Percentiles rank a stretch among this genome's conserved stretches.
Conservation (phyloP, 768 basidiomycete species). For the Panaeolus papilionaceus region DNA sequence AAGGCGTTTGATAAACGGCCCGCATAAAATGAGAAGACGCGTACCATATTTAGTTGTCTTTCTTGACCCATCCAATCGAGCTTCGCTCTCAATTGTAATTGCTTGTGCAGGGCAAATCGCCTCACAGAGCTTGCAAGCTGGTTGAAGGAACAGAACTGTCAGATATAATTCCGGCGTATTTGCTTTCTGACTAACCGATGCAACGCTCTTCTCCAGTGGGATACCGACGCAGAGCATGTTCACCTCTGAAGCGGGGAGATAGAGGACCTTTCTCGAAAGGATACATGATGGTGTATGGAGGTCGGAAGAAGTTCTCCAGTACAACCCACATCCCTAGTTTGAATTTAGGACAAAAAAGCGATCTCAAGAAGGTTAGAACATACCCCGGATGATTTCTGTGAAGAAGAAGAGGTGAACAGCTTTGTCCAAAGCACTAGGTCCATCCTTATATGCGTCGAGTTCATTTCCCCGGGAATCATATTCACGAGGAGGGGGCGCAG, state of each 20-base stretch:
- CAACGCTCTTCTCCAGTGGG: conserved; percentile 98
- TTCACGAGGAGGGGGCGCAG: conserved; percentile 28
- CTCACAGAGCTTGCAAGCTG: conserved; percentile 98
- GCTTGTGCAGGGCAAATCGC: conserved; percentile 99
- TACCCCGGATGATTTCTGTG: conserved; percentile 96
- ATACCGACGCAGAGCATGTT: conserved; percentile 96
- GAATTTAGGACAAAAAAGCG: conserved; percentile 22
- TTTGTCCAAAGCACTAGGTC: conserved; percentile 93
- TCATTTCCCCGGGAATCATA: conserved; percentile 55
- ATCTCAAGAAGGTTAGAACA: conserved; percentile 30
- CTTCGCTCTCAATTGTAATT: conserved; percentile 98
- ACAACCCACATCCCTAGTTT: conserved; percentile 96
- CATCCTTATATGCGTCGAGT: conserved; percentile 73
- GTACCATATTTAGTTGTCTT: conserved; percentile 97
- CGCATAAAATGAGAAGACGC: conserved; percentile 30
- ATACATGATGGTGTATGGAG: conserved; percentile 98
- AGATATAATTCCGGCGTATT: conserved; percentile 1
- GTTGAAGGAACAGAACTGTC: conserved; percentile 17
- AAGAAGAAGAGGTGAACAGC: conserved; percentile 98
- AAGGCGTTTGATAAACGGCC: conserved; percentile 15
- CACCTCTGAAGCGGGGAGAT: conserved; percentile 97
- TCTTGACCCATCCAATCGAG: conserved; percentile 92
- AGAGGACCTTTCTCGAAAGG: conserved; percentile 98
- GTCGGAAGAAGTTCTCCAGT: conserved; percentile 87
- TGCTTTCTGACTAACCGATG: conserved; percentile 72